Evolutionary conservation across 116 monocot genomes (phyloP), one percentile per base, ranked within the genome.

Genomic region (Phalaenopsis hybrid): DNA sequence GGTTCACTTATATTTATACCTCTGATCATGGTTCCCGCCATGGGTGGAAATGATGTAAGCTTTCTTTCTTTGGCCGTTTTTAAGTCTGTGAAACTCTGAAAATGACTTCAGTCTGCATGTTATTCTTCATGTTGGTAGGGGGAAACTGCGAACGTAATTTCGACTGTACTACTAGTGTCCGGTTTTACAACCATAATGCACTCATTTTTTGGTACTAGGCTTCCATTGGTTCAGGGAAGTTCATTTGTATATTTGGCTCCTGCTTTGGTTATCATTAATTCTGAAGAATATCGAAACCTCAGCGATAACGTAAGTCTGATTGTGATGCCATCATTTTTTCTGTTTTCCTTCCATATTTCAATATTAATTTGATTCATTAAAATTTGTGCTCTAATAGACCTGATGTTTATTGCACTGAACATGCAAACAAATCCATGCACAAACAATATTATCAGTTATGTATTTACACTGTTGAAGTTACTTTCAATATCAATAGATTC

Each of bases 1-100:
- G 99, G 99, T 80, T 99, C 99, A n/a, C 93, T 99, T 81, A 87
- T 99, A 78, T 95, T 99, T 86, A 89, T 95, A 58, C 99, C 99
- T 76, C 83, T 95, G 81, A 91, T 99, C 49, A 90, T 95, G 81
- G 96, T 99, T 77, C 99, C 96, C 20, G 79, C 83, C 61, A 99
- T 99, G 99, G 99, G 99, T 79, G 99, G 99, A 86, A 95, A 86
- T 84, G 99, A 94, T 92, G 99, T 99, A 87, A 90, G 95, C 44
- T 0, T 77, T 85, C 25, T 86, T 45, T 51, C 25, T 83, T 78
- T 67, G 43, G 17, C 34, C 55, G 6, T 51, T 59, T 37, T 76
- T 2, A 43, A 63, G 45, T 75, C 15, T 50, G 16, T 63, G 57
- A 25, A 48, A 18, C 13, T 10, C 5, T 81, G 43, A 28, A 59